Base-by-base conservation (phyloP, 1,284 basidiomycete genomes). In the Ganoderma sinense region DNA sequence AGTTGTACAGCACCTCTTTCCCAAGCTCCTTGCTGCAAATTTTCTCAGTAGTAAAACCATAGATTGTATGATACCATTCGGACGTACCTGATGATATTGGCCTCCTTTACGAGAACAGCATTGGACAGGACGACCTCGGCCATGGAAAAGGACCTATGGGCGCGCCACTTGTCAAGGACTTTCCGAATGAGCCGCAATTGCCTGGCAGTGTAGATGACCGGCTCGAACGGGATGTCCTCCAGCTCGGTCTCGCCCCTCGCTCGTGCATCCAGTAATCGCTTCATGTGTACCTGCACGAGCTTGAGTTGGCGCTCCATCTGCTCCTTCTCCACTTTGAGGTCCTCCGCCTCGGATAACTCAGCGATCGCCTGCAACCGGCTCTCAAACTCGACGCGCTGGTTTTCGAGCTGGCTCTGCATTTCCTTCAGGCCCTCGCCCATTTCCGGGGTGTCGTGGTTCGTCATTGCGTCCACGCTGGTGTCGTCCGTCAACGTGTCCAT, bases 101-200 rank as follows among this genome's bases (percentile, higher is more conserved):
- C 97, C 82, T 99, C 97, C 80, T 97, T 97, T 55, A 99, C 84
- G 65, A 94, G 81, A 0, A 97, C 92, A 5, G 97, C 97, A 78
- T 91, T 92, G 7, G 92, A 92, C 59, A 99, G 84, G 11, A 97
- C 89, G 60, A 90, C 84, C 82, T 99, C 97, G 0, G 97, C 96
- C 94, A 99, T 97, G 0, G 91, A 92, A 79, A 97, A 97, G 10
- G 92, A 88, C 40, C 93, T 87, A 80, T 96, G 90, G 0, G 88
- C 86, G 74, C 94, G 88, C 97, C 97, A 99, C 74, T 89, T 91
- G 73, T 92, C 90, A 71, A 98, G 80, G 2, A 93, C 94, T 77
- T 90, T 91, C 73, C 91, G 87, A 51, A 96, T 94, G 59, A 97
- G 82, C 68, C 93, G 85, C 41, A 97, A 83, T 77, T 97, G 93